phyloP scores from a whole-genome alignment of 306 rosid genomes.

The Acacia confusa region DNA sequence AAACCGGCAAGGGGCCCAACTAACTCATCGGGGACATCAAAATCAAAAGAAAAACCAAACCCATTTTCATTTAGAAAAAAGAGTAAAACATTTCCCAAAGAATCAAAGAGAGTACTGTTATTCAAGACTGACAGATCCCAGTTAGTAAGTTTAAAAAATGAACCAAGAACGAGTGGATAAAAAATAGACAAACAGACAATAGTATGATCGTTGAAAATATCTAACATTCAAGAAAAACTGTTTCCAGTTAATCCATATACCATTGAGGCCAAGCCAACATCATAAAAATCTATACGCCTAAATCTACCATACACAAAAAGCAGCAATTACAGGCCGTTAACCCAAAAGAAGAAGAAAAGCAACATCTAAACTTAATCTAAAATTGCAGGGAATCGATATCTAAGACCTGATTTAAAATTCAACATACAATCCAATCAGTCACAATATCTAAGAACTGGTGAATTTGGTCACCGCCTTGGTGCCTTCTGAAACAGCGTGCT shows the following conservation, averaged over 20 bases:
- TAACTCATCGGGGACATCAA: background rate
- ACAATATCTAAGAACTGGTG: constrained; percentile 40
- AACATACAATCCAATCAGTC: background rate
- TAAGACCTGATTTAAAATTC: background rate
- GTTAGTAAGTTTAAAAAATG: no score
- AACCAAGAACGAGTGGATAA: no score
- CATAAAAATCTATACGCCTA: background rate
- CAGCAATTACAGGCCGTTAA: constrained; percentile 8
- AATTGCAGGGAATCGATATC: background rate
- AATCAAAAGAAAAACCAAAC: background rate
- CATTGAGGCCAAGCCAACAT: background rate
- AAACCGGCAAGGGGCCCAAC: background rate
- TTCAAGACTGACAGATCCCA: background rate
- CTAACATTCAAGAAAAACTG: background rate
- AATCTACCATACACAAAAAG: constrained; percentile 17
- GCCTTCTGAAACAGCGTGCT: constrained; percentile 74
- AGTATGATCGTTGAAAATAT: background rate
- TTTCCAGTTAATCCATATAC: background rate
- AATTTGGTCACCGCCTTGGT: constrained; percentile 80
- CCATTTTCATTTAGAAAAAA: no score
- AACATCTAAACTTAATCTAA: background rate
- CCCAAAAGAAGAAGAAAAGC: background rate
- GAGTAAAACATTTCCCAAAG: no score
- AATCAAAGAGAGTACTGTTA: no score
- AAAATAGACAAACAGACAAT: background rate